Base-by-base conservation (phyloP, 2,329 filamentous ascomycete genomes). In the Macroventuria anomochaeta region DNA sequence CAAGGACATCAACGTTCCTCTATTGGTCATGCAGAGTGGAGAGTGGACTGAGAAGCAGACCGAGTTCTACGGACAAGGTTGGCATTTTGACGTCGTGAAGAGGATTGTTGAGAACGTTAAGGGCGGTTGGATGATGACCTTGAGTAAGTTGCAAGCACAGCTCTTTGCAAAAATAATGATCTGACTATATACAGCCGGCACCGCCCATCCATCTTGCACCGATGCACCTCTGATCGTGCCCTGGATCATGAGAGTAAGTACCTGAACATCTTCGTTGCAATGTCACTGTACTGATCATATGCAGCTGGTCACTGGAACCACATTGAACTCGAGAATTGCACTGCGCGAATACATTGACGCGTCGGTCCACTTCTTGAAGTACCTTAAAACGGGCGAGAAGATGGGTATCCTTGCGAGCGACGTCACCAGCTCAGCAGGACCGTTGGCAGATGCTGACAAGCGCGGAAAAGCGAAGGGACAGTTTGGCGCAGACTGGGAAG, bases 201-300 rank as follows among this genome's bases (percentile, higher is more conserved):
- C 67, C 75, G 70, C 84, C 0, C 87, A 89, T 62, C 85, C 87
- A 0, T 84, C 81, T 8, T 83, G 88, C 17, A 88, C 87, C 0
- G 87, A 89, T 63, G 87, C 86, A 13, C 85, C 86, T 0, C 75
- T 89, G 2, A 79, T 89, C 7, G 81, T 88, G 55, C 86, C 86
- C 0, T 73, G 81, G 43, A 73, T 89, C 23, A 76, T 89, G 37
- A 80, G 82, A 17, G 40, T 33, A n/a, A 32, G 12, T 17, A 43
- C 12, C 10, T 11, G 13, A 7, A 2, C 12, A 6, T 25, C 11
- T 20, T 15, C 13, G 17, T 32, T 17, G 7, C 13, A 7, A 43
- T 33, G 13, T 11, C 6, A 7, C 18, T 8, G 4, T 23, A 23
- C 28, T 43, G 17, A 43, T 17, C 1, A 11, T 25, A 7, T 5